These are phyloP conservation scores for Eucalyptus lansdowneana DNA, from an alignment of 345 rosid genomes.

Conservation along the genomic window DNA sequence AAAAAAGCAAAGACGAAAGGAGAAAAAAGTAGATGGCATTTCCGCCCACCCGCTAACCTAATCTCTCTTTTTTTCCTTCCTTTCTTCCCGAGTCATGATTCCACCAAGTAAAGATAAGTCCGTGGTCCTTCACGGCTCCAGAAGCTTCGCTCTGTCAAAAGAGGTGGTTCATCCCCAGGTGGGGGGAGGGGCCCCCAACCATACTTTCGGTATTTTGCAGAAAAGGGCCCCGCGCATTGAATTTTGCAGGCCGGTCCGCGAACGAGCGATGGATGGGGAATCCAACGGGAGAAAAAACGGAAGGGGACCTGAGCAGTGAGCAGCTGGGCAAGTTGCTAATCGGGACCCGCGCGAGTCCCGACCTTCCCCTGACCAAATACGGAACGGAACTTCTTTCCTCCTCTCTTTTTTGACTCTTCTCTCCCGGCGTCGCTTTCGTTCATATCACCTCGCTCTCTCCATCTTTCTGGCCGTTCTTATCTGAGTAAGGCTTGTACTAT, in stretches of 20 bases:
- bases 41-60: not conserved
- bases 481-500: constrained; percentile 28
- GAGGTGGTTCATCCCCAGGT: not conserved
- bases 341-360: not conserved
- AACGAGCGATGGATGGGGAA: not conserved
- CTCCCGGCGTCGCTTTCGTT: not conserved
- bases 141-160: not conserved
- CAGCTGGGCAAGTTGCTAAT: not conserved
- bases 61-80: not conserved
- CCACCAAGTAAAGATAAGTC: not conserved
- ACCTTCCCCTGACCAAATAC: not conserved
- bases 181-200: not conserved
- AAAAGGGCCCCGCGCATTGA: not conserved
- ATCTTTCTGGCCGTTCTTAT: constrained; percentile 7
- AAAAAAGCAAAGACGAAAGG: not conserved
- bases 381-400: not conserved
- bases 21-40: no score
- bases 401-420: not conserved
- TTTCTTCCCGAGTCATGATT: not conserved
- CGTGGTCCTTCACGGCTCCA: not conserved
- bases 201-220: not conserved
- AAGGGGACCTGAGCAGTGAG: not conserved
- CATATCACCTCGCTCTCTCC: not conserved
- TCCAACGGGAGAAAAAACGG: not conserved
- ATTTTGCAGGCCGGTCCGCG: not conserved